Conservation (phyloP, 371 early-diverging fungal species). For the Mortierella sp. region DNA sequence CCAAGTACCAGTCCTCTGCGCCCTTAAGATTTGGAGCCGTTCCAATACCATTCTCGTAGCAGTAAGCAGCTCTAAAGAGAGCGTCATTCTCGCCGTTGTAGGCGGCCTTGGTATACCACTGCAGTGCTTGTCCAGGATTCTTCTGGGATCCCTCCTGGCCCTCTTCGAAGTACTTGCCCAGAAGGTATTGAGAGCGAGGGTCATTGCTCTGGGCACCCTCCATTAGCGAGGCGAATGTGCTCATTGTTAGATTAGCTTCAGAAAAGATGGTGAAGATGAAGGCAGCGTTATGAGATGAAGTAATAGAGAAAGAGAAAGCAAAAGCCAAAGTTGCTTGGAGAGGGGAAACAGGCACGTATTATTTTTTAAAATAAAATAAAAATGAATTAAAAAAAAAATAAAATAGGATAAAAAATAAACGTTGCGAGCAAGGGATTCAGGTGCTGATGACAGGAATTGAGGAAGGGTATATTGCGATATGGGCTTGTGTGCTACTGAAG, state of each 20-base stretch:
- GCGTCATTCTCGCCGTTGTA: conserved; percentile 55
- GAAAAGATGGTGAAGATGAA: too few species aligned
- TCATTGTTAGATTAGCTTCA: conserved; percentile 7
- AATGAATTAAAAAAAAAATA: too few species aligned
- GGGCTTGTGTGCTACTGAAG: too few species aligned
- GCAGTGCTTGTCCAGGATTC: conserved; percentile 48
- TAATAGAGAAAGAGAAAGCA: too few species aligned
- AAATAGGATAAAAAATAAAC: too few species aligned
- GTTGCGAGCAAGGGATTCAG: too few species aligned
- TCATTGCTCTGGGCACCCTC: conserved; percentile 48
- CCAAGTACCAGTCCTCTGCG: conserved; percentile 52
- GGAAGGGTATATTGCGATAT: too few species aligned
- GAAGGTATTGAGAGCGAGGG: conserved; percentile 48
- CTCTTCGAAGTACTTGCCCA: conserved; percentile 54
- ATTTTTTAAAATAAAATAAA: too few species aligned
- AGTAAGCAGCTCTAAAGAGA: conserved; percentile 51
- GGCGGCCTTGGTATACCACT: conserved; percentile 55
- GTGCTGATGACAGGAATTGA: too few species aligned
- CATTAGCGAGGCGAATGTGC: conserved; percentile 38
- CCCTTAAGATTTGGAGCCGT: conserved; percentile 51
- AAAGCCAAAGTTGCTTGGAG: too few species aligned
- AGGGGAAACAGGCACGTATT: too few species aligned
- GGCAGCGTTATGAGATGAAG: not conserved
- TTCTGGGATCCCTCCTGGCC: conserved; percentile 51
- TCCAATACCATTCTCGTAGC: conserved; percentile 50